These are phyloP conservation scores for Phellinidium pouzarii DNA, from an alignment of 1,284 basidiomycete species.

Conservation along the genomic window DNA sequence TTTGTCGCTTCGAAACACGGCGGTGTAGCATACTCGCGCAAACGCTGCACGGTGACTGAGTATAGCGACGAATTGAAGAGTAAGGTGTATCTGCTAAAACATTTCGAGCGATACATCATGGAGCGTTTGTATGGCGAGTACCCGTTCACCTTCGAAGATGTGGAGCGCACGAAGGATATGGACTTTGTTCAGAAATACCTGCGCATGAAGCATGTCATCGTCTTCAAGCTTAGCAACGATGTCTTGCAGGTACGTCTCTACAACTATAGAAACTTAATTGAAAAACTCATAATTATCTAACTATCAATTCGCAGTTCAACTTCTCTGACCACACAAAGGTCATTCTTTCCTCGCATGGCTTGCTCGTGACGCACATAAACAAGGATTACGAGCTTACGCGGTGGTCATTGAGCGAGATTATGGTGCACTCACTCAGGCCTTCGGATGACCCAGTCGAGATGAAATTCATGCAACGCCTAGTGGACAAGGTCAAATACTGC, in stretches of 20 bases:
- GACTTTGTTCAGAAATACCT: conserved; percentile 94
- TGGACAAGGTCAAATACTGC: conserved; percentile 78
- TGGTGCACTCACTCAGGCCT: conserved; percentile 47
- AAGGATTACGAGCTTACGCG: conserved; percentile 77
- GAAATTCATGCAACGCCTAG: conserved; percentile 55
- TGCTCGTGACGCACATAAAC: conserved; percentile 84
- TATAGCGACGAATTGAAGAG: conserved; percentile 75
- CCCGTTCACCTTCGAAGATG: conserved; percentile 74
- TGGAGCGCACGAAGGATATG: conserved; percentile 70
- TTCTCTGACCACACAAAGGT: conserved; percentile 98
- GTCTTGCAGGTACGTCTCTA: conserved; percentile 68
- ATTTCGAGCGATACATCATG: conserved; percentile 92
- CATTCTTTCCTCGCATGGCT: conserved; percentile 76
- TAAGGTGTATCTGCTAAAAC: conserved; percentile 86
- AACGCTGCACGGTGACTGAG: conserved; percentile 53
- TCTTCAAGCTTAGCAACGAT: conserved; percentile 94
- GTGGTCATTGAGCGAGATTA: conserved; percentile 70
- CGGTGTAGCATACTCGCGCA: conserved; percentile 63
- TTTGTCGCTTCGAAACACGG: conserved; percentile 63
- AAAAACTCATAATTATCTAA: neutral
- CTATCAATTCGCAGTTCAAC: conserved; percentile 70
- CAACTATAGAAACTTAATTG: conserved; percentile 5
- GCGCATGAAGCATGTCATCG: conserved; percentile 93
- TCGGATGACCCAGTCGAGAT: conserved; percentile 43
- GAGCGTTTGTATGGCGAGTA: conserved; percentile 77